Base-by-base conservation (phyloP, 192 early-diverging fungal species). In the Backusella luteola region DNA sequence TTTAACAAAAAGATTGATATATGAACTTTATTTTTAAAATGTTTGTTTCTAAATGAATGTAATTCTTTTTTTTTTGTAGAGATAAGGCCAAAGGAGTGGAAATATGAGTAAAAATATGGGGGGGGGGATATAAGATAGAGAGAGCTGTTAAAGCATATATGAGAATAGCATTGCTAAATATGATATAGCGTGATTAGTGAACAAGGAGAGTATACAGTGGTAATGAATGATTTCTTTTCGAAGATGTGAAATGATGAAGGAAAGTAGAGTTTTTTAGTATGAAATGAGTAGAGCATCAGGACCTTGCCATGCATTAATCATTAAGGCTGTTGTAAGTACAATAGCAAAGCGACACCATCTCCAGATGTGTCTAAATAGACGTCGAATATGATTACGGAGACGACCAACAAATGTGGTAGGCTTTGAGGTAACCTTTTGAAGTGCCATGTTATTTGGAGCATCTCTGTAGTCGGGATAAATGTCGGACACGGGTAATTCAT, bases 311-410 rank as follows among this genome's bases (percentile, higher is more conserved):
- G 88, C 66, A 41, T 82, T 86, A 73, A 90, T 86, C 9, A 85
- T 56, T 4, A 88, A 70, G 15, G 87, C 89, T 1, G 87, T 84
- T n/a, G 83, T 79, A 34, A 90, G 69, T 21, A 88, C 76, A 8
- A 82, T 66, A 4, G 84, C 67, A 74, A 90, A 90, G 23, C 86
- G 77, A 80, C 84, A 86, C 89, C 89, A 90, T 32, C 85, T 84
- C 89, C 87, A 88, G 38, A 89, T 34, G 34, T 73, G 63, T 38
- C 83, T 73, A 67, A 87, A 80, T 9, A 88, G 63, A 29, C 69
- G 44, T 8, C 69, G 35, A 6, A 79, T 19, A 32, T 69, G 23
- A 3, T n/a, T 44, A 49, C 73, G 69, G 21, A 82, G 66, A 23
- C 68, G 41, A 23, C 76, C 82, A 35, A 69, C 73, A 34, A 83